A percentile compares a stretch with the other conserved stretches of the same genome.
These are phyloP conservation scores for Coemansia sp. DNA, from an alignment of 192 early-diverging fungal species.

Conservation along the genomic window DNA sequence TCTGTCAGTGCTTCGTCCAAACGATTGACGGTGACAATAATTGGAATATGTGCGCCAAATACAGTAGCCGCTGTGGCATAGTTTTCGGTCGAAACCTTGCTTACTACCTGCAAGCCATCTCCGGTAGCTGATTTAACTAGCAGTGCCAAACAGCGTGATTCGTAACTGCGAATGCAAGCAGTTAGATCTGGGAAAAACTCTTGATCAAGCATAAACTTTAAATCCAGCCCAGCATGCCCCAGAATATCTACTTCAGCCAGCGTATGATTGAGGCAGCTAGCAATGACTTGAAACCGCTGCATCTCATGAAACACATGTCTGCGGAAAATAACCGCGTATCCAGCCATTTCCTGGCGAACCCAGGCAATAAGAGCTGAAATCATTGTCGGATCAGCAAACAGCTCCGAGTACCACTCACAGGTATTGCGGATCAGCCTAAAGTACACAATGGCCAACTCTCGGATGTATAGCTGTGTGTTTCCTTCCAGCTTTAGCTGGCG, in stretches of 20 bases:
- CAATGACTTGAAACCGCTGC: slow-evolving; percentile 77
- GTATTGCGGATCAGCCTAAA: slow-evolving; percentile 93
- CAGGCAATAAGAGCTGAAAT: slow-evolving; percentile 91
- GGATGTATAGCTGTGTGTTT: slow-evolving; percentile 80
- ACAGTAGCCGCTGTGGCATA: slow-evolving; percentile 19
- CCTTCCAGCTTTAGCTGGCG: slow-evolving; percentile 84
- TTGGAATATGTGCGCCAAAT: slow-evolving; percentile 46
- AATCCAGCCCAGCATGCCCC: slow-evolving; percentile 78
- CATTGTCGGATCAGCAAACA: slow-evolving; percentile 87
- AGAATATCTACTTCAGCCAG: slow-evolving; percentile 76
- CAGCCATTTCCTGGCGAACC: slow-evolving; percentile 81
- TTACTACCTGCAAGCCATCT: slow-evolving; percentile 66
- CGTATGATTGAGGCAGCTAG: slow-evolving; percentile 76
- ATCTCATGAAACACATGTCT: slow-evolving; percentile 81
- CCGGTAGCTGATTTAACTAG: slow-evolving; percentile 65
- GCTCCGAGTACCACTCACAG: slow-evolving; percentile 90
- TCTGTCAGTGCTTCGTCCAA: slow-evolving; percentile 48
- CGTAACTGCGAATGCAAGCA: slow-evolving; percentile 66
- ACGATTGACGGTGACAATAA: slow-evolving; percentile 42
- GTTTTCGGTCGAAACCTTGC: slow-evolving; percentile 39
- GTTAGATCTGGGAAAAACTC: slow-evolving; percentile 75
- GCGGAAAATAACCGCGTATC: slow-evolving; percentile 83
- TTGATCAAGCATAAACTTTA: slow-evolving; percentile 79
- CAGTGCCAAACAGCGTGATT: slow-evolving; percentile 59
- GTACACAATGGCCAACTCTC: slow-evolving; percentile 79